phyloP scores from a whole-genome alignment of 2,329 filamentous ascomycete species.

The Bipolaris cookei region DNA sequence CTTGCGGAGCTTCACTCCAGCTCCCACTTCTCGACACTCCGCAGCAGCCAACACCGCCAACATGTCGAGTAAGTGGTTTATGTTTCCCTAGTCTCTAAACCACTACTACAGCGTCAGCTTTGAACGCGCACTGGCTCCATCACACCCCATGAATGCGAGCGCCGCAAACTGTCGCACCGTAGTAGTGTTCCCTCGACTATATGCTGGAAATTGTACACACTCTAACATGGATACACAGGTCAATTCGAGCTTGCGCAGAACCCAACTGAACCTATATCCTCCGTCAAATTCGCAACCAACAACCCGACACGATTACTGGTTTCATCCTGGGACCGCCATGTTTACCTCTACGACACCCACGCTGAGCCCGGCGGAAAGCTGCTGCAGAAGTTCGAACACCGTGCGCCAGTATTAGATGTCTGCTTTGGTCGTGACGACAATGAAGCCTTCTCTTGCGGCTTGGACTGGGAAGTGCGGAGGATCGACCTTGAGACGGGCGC shows the following conservation, averaged over 20 bases:
- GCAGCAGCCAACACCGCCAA: constrained; percentile 20
- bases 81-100: rapidly evolving
- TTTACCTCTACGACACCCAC: constrained; percentile 85
- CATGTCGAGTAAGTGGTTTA: constrained; percentile 37
- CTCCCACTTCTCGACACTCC: constrained; percentile 13
- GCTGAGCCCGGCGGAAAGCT: constrained; percentile 66
- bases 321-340: constrained; percentile 90
- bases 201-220: not conserved
- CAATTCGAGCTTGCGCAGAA: constrained; percentile 85
- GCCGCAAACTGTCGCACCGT: not conserved
- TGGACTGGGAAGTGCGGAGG: constrained; percentile 86
- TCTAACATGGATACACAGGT: constrained; percentile 21
- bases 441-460: constrained; percentile 82
- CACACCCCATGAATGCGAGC: not conserved
- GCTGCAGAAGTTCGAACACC: constrained; percentile 76
- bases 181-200: not conserved
- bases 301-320: constrained; percentile 81
- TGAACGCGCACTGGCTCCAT: not conserved
- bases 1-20: constrained; percentile 24
- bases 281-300: constrained; percentile 81
- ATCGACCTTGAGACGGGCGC: constrained; percentile 76
- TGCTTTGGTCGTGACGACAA: constrained; percentile 85
- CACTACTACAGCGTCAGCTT: not conserved
- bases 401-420: constrained; percentile 85
- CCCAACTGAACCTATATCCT: constrained; percentile 85